Evolutionary conservation across 2,329 filamentous ascomycete species (phyloP).

Genomic region (Penicillium sp.): DNA sequence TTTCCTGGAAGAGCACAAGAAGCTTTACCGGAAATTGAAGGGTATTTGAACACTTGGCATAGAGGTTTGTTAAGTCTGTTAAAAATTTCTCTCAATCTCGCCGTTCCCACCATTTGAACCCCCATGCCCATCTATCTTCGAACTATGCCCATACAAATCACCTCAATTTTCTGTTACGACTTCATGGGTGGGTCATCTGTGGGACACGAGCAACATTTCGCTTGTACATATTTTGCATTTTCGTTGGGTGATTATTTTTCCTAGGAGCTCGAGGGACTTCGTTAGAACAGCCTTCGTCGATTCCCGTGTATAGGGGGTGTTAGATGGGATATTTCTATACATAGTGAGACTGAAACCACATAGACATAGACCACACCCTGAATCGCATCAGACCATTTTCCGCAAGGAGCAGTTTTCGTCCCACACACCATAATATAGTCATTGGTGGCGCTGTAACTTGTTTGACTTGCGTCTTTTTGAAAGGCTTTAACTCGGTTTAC

Average conservation of each 20-base stretch:
- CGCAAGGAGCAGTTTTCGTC: constrained; percentile 10
- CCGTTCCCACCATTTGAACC: background rate
- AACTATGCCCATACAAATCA: constrained; percentile 20
- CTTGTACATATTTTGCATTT: constrained; percentile 31
- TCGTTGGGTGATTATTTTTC: constrained; percentile 12
- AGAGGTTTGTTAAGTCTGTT: constrained; percentile 15
- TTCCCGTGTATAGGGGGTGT: constrained; percentile 15
- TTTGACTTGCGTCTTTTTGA: background rate
- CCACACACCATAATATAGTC: too few species aligned
- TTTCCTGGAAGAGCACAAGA: constrained; percentile 71
- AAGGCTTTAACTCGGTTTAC: background rate
- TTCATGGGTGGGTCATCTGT: constrained; percentile 19
- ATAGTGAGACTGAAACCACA: constrained; percentile 15
- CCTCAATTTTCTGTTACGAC: constrained; percentile 14
- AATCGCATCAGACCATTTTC: constrained; percentile 22
- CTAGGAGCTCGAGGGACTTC: background rate
- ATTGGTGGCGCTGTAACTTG: too few species aligned
- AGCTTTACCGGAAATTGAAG: constrained; percentile 58
- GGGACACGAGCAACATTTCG: constrained; percentile 14
- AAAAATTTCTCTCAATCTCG: background rate
- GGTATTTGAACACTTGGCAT: constrained; percentile 41
- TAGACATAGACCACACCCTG: constrained; percentile 29
- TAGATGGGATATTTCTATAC: constrained; percentile 15
- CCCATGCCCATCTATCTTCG: background rate
- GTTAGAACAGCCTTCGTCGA: constrained; percentile 1